Conservation (phyloP, 176 grass and related monocot genomes). For the Oryza rufipogon region DNA sequence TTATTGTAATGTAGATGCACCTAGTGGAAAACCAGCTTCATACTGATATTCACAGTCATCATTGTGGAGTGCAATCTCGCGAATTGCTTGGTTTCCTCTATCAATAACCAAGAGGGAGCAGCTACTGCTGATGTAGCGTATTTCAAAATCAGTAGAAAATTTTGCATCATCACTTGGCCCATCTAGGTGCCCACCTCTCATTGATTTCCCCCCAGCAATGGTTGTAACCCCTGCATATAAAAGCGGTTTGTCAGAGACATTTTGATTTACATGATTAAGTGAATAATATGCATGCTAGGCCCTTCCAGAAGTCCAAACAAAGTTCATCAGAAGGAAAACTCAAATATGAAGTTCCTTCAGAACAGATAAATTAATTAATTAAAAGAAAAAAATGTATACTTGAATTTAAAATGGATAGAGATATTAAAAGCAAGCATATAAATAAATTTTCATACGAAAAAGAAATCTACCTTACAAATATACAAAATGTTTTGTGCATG, state of each 20-base stretch:
- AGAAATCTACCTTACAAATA: not conserved
- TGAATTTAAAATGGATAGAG: not conserved
- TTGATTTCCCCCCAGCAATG: constrained; percentile 87
- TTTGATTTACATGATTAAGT: not conserved
- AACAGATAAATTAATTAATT: constrained; percentile 16
- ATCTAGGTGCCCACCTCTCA: constrained; percentile 77
- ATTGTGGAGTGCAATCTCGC: constrained; percentile 81
- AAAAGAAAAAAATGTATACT: not conserved
- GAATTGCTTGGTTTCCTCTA: constrained; percentile 93
- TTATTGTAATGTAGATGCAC: constrained; percentile 56
- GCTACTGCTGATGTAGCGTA: constrained; percentile 76
- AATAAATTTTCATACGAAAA: not conserved
- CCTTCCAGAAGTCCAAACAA: not conserved
- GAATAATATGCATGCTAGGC: not conserved
- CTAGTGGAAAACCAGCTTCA: constrained; percentile 90
- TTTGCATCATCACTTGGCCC: constrained; percentile 92
- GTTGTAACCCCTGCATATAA: constrained; percentile 84
- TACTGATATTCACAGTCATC: constrained; percentile 82
- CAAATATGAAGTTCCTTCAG: not conserved
- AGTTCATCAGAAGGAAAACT: constrained; percentile 9
- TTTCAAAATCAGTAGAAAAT: constrained; percentile 95
- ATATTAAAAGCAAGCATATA: not conserved
- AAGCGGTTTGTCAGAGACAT: constrained; percentile 22
- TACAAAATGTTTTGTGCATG: not conserved
- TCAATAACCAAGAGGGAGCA: constrained; percentile 96